Evolutionary conservation across 306 rosid species (phyloP), one percentile per base, ranked within the genome.

Genomic region (Medicago arabica): DNA sequence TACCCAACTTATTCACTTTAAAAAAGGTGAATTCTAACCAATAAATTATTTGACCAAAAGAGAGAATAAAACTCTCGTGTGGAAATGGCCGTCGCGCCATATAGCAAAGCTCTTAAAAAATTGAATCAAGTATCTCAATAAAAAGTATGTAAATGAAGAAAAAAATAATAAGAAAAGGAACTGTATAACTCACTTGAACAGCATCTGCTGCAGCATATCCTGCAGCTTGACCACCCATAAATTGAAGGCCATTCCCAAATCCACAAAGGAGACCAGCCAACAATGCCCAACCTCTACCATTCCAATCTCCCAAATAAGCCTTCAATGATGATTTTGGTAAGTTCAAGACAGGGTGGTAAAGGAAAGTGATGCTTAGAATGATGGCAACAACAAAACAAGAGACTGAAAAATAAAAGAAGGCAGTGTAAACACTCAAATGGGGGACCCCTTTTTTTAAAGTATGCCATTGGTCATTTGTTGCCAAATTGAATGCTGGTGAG

Each of bases 121-220:
- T 25, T 3, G 28, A 25, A 25, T 25, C 28, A 25, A 25, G 28
- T 25, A 25, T 25, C 28, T 25, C 3, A 1, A 25, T 25, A 25
- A 25, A 25, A 25, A 25, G 2, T 28, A 28, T 28, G 31, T 28
- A 28, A 28, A 28, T 28, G 31, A 28, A 40, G 10, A 8, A 41
- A 41, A 41, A 9, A 9, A 39, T 39, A 10, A 8, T 7, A 47
- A 47, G 5, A 5, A 15, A n/a, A 14, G 17, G 40, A 15, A n/a
- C n/a, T n/a, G 62, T 44, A 23, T 25, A 79, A 83, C 86, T 83
- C 69, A 91, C 98, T 87, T 95, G 93, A 49, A 92, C 98, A 23
- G 96, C 91, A 87, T 95, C 97, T 21, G 98, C 98, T 40, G 98
- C 98, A 0, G 98, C 98, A 83, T 92, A 95, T 8, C 98, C 98